phyloP scores from a whole-genome alignment of 1,284 basidiomycete species.

The Apiotrichum veenhuisii region DNA sequence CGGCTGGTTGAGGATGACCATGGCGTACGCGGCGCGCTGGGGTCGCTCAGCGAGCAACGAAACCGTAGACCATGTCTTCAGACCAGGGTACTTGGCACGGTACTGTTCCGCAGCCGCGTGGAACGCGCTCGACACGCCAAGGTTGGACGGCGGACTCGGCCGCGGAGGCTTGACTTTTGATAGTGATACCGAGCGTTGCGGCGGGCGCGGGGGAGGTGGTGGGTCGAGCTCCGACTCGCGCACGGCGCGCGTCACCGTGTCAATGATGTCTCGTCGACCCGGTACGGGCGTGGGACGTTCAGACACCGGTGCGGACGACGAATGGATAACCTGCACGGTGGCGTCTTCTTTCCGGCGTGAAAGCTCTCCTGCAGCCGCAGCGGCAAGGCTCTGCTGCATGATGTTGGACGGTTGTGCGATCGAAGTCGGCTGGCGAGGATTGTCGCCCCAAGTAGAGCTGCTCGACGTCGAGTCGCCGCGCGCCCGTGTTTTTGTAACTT shows the following conservation, averaged over 20 bases:
- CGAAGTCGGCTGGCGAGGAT: slow-evolving; percentile 18
- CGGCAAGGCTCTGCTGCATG: slow-evolving; percentile 21
- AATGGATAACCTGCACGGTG: slow-evolving; percentile 18
- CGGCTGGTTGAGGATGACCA: slow-evolving; percentile 86
- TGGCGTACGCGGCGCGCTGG: slow-evolving; percentile 49
- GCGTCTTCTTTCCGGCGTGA: slow-evolving; percentile 3
- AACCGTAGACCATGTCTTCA: slow-evolving; percentile 12
- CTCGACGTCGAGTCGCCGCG: slow-evolving; percentile 15
- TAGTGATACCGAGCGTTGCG: slow-evolving; percentile 3
- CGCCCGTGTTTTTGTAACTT: background rate
- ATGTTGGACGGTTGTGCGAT: slow-evolving; percentile 9
- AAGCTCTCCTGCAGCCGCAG: slow-evolving; percentile 11
- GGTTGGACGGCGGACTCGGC: background rate
- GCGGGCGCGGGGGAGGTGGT: slow-evolving; percentile 9
- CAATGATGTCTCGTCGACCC: slow-evolving; percentile 11
- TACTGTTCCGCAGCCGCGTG: slow-evolving; percentile 5
- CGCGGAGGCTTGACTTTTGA: background rate
- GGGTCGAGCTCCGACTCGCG: slow-evolving; percentile 13
- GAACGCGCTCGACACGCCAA: background rate
- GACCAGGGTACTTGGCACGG: slow-evolving; percentile 8
- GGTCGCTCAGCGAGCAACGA: slow-evolving; percentile 9
- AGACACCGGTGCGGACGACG: background rate
- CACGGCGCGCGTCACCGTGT: slow-evolving; percentile 15
- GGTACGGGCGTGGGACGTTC: background rate
- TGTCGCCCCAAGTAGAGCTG: slow-evolving; percentile 7